Evolutionary conservation across 345 rosid species (phyloP).

Genomic region (Diplotaxis tenuifolia): DNA sequence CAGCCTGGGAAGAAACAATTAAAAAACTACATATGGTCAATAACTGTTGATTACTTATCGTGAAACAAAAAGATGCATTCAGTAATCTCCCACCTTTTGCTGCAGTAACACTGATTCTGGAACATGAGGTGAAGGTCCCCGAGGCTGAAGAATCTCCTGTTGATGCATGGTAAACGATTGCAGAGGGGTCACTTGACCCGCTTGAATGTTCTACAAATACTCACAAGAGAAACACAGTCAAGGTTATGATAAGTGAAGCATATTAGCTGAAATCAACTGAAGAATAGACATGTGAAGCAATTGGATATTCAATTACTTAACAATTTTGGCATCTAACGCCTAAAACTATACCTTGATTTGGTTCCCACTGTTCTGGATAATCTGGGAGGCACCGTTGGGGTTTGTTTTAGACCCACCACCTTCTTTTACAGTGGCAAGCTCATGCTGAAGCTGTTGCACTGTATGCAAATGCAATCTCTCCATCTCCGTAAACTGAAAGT

Average conservation of each 20-base stretch:
- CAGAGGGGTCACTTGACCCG: constrained; percentile 71
- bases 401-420: constrained; percentile 59
- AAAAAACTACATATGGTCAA: not conserved
- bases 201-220: constrained; percentile 51
- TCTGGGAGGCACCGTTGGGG: constrained; percentile 50
- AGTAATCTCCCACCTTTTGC: constrained; percentile 52
- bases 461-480: constrained; percentile 83
- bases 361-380: constrained; percentile 53
- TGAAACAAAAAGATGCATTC: not conserved
- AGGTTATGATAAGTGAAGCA: constrained; percentile 1
- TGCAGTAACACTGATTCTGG: constrained; percentile 53
- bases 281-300: not conserved
- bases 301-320: not conserved
- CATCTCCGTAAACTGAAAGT: constrained; percentile 75
- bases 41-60: not conserved
- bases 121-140: constrained; percentile 55
- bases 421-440: constrained; percentile 73
- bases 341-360: constrained; percentile 39
- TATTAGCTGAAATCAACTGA: not conserved
- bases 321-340: not conserved
- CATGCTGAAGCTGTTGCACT: constrained; percentile 83
- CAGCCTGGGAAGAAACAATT: constrained; percentile 42
- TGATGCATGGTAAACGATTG: constrained; percentile 80
- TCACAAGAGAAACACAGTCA: not conserved
- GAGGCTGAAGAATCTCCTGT: constrained; percentile 64